Base-by-base conservation (phyloP, 2,329 filamentous ascomycete genomes). In the Clonostachys solani region DNA sequence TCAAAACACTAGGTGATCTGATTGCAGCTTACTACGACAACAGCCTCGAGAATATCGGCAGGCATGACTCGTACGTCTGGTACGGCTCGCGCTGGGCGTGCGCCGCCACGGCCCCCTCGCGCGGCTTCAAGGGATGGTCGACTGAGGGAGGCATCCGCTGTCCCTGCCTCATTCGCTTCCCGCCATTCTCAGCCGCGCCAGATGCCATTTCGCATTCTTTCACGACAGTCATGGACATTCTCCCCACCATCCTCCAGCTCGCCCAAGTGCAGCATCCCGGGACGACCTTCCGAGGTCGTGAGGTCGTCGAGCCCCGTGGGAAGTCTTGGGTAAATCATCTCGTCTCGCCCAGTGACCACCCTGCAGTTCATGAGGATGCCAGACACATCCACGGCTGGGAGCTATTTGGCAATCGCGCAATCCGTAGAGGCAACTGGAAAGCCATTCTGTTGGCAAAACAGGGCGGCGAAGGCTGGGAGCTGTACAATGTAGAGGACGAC, bases 41-140 rank as follows among this genome's bases (percentile, higher is more conserved):
- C 48, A 52, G 49, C 29, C 44, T 80, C 5, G 77, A 80, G 12
- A 82, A 82, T 50, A 66, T 81, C 15, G 78, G 78, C 6, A 76
- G 54, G 71, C 75, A 15, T 66, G 66, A 81, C 56, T 77, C 72
- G 3, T 83, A 80, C 56, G 74, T 81, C 49, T 83, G 79, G 79
- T 83, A 83, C 52, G 79, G 80, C 2, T 74, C 74, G 4, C 70
- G 71, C 13, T 81, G 78, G 76, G 77, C 77, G 2, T 59, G 63
- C 36, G 66, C 67, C 1, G 60, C 66, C 5, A 70, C 65, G 3
- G 66, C 66, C 0, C 67, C 67, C 3, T 62, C 57, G 16, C 52
- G 65, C 12, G 43, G 64, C 12, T 69, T 62, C 57, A 68, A 64
- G 53, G 60, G 61, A 16, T 72, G 63, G 51, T 66, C 69, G 2